Conservation (phyloP, 2,329 filamentous ascomycete genomes). For the Fusarium sp. region DNA sequence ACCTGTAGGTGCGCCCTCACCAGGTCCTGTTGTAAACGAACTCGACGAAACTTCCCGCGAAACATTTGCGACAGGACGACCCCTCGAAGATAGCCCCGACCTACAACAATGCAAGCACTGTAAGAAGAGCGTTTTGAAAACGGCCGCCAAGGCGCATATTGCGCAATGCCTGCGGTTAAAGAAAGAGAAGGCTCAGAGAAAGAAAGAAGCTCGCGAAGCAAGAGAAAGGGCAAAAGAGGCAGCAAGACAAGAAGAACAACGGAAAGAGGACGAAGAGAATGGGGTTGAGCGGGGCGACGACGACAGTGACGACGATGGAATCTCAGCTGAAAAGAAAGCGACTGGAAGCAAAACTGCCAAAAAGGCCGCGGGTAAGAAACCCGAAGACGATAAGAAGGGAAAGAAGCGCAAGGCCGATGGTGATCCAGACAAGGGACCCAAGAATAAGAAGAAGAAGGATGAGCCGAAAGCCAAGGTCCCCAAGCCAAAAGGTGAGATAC, state of each 20-base stretch:
- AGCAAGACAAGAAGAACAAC: conserved; percentile 66
- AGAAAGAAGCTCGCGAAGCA: conserved; percentile 79
- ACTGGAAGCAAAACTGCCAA: conserved; percentile 59
- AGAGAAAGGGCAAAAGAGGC: conserved; percentile 72
- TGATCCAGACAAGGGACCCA: conserved; percentile 83
- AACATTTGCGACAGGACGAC: conserved; percentile 83
- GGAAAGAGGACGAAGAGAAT: conserved; percentile 60
- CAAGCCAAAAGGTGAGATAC: conserved; percentile 77
- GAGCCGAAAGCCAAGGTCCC: conserved; percentile 84
- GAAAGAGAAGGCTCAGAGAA: conserved; percentile 80
- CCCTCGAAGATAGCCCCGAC: conserved; percentile 82
- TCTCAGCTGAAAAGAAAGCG: conserved; percentile 54
- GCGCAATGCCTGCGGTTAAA: conserved; percentile 85
- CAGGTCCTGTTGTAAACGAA: conserved; percentile 68
- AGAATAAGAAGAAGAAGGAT: conserved; percentile 95
- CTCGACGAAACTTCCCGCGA: conserved; percentile 81
- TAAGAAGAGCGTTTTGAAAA: conserved; percentile 85
- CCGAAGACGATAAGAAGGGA: conserved; percentile 71
- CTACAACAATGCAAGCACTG: conserved; percentile 92
- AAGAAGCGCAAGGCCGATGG: conserved; percentile 83
- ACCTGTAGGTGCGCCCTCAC: conserved; percentile 56
- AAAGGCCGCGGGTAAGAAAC: conserved; percentile 76
- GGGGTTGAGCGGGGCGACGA: conserved; percentile 62
- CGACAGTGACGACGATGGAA: conserved; percentile 57
- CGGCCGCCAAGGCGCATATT: conserved; percentile 81